These are phyloP conservation scores for Fusarium avenaceum DNA, from an alignment of 2,329 filamentous ascomycete species.

Conservation along the genomic window DNA sequence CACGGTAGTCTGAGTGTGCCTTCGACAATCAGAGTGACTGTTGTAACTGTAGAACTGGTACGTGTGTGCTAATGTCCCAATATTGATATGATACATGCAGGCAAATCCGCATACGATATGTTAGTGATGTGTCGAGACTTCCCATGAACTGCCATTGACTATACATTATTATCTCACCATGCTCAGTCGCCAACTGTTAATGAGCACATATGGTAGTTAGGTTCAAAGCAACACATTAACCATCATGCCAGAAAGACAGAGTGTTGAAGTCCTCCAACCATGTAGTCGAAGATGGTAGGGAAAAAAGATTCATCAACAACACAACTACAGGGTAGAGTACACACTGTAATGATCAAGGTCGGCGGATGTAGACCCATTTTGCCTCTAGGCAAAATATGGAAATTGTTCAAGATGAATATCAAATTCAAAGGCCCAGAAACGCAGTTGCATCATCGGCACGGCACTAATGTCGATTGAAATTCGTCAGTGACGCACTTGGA, in stretches of 20 bases:
- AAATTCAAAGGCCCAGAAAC: slow-evolving; percentile 10
- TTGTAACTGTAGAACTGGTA: background rate
- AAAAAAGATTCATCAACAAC: slow-evolving; percentile 3
- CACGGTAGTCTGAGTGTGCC: background rate
- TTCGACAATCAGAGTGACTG: background rate
- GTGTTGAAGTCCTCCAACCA: background rate
- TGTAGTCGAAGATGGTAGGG: slow-evolving; percentile 2
- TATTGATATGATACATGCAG: too few species aligned
- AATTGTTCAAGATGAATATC: slow-evolving; percentile 17
- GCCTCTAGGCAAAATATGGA: slow-evolving; percentile 34
- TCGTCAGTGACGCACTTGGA: slow-evolving; percentile 31
- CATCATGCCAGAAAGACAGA: background rate
- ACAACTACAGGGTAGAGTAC: slow-evolving; percentile 33
- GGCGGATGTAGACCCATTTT: slow-evolving; percentile 25
- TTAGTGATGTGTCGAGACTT: background rate
- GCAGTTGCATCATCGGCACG: slow-evolving; percentile 11
- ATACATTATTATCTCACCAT: background rate
- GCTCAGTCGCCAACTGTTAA: background rate
- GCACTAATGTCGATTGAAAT: slow-evolving; percentile 39
- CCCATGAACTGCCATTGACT: too few species aligned
- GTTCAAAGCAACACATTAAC: background rate
- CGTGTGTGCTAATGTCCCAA: background rate
- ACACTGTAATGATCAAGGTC: slow-evolving; percentile 20
- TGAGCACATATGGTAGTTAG: background rate
- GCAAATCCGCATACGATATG: background rate